Evolutionary conservation across 1,139 yeast genomes (phyloP), one percentile per base, ranked within the genome.

Genomic region (Lipomyces yarrowii): DNA sequence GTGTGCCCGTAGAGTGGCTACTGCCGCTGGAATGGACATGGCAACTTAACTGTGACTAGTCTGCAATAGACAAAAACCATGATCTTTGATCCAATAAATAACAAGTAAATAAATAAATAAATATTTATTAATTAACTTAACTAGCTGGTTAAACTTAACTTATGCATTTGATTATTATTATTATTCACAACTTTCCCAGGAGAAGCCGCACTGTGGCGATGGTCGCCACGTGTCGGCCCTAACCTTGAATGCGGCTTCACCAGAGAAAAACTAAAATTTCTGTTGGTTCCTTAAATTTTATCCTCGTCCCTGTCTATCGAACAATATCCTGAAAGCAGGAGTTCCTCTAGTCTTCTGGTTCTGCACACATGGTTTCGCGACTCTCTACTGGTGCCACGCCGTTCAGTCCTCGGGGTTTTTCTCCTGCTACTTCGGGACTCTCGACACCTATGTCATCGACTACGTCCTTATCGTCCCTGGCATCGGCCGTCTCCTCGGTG

Each of bases 401-500:
- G 35, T 65, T 60, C 53, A 53, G 56, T 48, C 46, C 53, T 35
- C 46, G 53, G 7, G 60, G 60, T 13, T 26, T 54, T 37, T 59
- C 65, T 30, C 69, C 69, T 15, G 64, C 67, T 35, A 57, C 62
- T 23, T 64, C 69, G 39, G 61, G 59, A 21, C 21, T 71, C 71
- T 77, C 62, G 35, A 70, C 76, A 4, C 79, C 81, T 10, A 73
- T 77, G 3, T 77, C 84, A 3, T 86, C 91, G 2, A 82, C 91
- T 30, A 84, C 93, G 11, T 90, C 97, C 5, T 81, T 90, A 71
- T 78, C 90, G 10, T 88, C 94, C 10, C 80, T 92, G 68, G 90
- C 94, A 8, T 81, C 91, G 75, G 83, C 83, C 68, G 80, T 92
- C 68, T 90, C 94, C 10, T 81, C 91, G 74, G 83, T 83, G 68